Conservation (phyloP, 1,139 yeast genomes). For the Meyerozyma carpophila region DNA sequence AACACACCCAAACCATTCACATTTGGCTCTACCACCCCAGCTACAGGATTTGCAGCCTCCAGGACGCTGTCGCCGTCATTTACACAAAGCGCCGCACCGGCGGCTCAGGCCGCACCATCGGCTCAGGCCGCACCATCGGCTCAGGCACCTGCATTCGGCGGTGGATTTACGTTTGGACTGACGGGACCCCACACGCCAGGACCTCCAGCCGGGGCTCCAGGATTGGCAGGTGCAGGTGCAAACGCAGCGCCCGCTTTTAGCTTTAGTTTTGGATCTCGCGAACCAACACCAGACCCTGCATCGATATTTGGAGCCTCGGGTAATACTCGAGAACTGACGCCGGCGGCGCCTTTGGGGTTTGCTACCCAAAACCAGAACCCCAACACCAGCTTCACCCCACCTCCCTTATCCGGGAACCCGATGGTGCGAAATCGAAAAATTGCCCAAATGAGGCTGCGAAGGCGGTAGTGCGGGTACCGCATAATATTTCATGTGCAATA, state of each 20-base stretch:
- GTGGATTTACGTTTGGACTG: not conserved
- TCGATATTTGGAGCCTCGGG: conserved; percentile 1
- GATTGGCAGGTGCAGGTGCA: not conserved
- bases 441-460: conserved; percentile 15
- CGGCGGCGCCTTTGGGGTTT: conserved; percentile 1
- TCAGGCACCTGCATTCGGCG: conserved; percentile 1
- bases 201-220: not conserved
- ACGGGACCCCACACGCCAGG: not conserved
- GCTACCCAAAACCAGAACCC: conserved; percentile 1
- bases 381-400: conserved; percentile 3
- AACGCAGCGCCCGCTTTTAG: not conserved
- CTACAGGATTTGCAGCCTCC: not conserved
- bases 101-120: not conserved
- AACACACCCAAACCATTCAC: conserved; percentile 1
- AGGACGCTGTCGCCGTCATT: not conserved
- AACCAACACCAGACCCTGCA: conserved; percentile 1
- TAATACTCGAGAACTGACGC: conserved; percentile 1
- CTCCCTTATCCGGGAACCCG: conserved; percentile 2
- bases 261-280: not conserved
- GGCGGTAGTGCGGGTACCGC: conserved; percentile 6
- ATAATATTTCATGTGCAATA: not conserved
- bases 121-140: not conserved
- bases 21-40: not conserved
- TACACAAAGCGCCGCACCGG: not conserved
- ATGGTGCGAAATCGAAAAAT: conserved; percentile 8